Evolutionary conservation across 1,284 basidiomycete species (phyloP), one percentile per base, ranked within the genome.

Genomic region (Ustilago curta): DNA sequence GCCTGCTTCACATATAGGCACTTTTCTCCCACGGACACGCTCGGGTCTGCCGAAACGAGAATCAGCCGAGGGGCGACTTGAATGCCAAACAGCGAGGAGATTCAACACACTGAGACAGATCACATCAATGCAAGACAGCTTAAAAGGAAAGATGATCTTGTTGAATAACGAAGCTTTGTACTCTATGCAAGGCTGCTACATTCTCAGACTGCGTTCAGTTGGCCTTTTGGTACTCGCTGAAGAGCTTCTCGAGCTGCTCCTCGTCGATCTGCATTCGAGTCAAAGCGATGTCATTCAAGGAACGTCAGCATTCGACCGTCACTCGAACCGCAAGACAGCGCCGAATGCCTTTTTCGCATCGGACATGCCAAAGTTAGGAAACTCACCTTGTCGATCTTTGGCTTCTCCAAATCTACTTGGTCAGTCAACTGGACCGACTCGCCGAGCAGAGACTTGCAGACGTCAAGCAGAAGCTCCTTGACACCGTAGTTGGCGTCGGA

Each of bases 191-290:
- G 21, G 8, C 25, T 29, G n/a, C 29, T 39, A 40, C 23, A 29
- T n/a, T 19, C 8, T 29, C 11, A 8, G 18, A 11, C 18, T 16
- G 14, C 23, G 19, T 29, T 58, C 31, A 66, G 12, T 40, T 48
- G 47, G 55, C 72, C 67, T 75, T 75, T 42, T 75, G 53, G 57
- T 75, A 75, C 43, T 70, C 57, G 56, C 60, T 47, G 50, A 43
- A 75, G 42, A 75, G 67, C 64, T 75, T 75, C 50, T 67, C 63
- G 42, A 75, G 67, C 58, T 70, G 67, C 55, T 65, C 72, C 54
- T 75, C 67, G 57, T 75, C 72, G 40, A 75, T 63, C 67, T 70
- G 40, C 21, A 12, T 29, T 31, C 37, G 27, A 29, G 42, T 9
- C 18, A 37, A 37, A 12, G 32, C 4, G 31, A 27, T 39, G 7